A percentile compares a stretch with the other conserved stretches of the same genome.
phyloP scores from a whole-genome alignment of 2,329 filamentous ascomycete genomes.

The Aureobasidium uvarum region DNA sequence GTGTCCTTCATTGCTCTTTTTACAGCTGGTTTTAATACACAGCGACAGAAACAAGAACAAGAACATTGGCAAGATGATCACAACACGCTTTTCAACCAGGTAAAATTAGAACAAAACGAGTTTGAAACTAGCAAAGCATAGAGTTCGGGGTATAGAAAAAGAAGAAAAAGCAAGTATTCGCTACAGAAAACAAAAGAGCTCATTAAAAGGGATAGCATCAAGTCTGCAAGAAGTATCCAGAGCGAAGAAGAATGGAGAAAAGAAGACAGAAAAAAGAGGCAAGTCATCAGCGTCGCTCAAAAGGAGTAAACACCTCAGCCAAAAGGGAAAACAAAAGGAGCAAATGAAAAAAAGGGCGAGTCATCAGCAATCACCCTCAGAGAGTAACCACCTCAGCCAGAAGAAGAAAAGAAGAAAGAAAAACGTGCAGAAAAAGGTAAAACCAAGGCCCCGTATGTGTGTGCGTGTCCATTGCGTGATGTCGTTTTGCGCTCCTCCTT shows the following conservation, averaged over 20 bases:
- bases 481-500: background rate
- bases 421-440: background rate
- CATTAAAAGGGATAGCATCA: conserved; percentile 3
- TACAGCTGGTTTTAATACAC: too few species aligned
- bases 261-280: background rate
- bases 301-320: background rate
- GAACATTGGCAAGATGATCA: background rate
- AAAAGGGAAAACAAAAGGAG: background rate
- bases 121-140: background rate
- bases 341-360: background rate
- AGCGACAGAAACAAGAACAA: background rate
- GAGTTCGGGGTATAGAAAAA: background rate
- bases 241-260: background rate
- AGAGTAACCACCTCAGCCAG: background rate
- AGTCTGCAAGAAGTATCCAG: conserved; percentile 4
- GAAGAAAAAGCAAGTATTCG: background rate
- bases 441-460: background rate
- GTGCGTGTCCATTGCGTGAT: conserved; percentile 10
- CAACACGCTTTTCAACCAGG: background rate
- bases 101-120: background rate
- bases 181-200: conserved; percentile 1
- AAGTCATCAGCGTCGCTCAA: background rate
- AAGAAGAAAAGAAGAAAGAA: background rate
- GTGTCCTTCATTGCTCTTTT: too few species aligned
- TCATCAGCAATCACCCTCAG: background rate